Evolutionary conservation across 108 stramenopile genomes (phyloP).

Genomic region (Nitzschia putrida): DNA sequence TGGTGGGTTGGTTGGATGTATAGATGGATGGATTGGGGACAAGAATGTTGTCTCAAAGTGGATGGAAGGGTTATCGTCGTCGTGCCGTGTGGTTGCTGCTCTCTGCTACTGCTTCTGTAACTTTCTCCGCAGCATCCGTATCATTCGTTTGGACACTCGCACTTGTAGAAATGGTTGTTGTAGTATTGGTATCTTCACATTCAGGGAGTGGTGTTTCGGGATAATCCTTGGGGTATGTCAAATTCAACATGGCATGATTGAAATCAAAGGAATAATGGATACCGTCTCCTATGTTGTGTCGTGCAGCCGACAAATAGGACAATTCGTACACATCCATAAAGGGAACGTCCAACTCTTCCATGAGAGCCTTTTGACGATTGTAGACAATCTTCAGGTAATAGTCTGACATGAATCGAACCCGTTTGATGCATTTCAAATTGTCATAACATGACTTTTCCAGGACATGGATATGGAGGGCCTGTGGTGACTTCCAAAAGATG

Average conservation of each 20-base stretch:
- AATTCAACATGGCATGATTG: background rate
- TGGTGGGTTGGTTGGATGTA: too few species aligned
- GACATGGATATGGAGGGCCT: conserved; percentile 24
- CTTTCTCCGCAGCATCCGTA: too few species aligned
- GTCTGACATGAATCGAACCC: conserved; percentile 18
- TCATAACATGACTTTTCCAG: background rate
- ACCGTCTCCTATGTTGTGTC: conserved; percentile 19
- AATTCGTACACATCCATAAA: conserved; percentile 31
- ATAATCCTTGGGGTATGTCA: too few species aligned
- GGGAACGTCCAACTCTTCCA: conserved; percentile 11
- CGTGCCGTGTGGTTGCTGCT: too few species aligned
- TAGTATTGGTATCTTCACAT: too few species aligned
- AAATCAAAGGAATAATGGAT: conserved; percentile 19
- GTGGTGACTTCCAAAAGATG: conserved; percentile 24
- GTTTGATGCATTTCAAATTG: background rate
- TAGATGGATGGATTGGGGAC: too few species aligned
- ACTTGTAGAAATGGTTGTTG: too few species aligned
- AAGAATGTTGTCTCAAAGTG: too few species aligned
- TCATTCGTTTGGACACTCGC: too few species aligned
- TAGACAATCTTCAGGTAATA: conserved; percentile 22
- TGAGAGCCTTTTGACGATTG: conserved; percentile 22
- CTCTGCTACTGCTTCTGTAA: too few species aligned
- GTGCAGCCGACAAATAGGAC: conserved; percentile 23
- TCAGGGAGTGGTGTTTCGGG: too few species aligned
- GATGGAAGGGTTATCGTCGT: too few species aligned